These are phyloP conservation scores for Neocatenulostroma microsporum DNA, from an alignment of 2,329 filamentous ascomycete genomes.

Conservation along the genomic window DNA sequence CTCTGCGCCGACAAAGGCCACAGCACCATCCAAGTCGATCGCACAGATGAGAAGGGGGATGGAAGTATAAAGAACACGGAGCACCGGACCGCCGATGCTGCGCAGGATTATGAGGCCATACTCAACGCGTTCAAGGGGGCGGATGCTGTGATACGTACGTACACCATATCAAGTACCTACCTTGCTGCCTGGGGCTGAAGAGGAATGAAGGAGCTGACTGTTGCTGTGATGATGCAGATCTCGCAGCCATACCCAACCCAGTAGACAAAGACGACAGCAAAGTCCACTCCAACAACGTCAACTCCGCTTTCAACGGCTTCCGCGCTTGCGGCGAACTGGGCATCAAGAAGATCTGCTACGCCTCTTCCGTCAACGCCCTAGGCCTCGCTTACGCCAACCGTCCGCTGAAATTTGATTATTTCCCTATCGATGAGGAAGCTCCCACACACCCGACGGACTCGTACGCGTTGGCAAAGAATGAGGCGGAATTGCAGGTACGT, in stretches of 20 bases:
- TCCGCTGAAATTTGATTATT: slow-evolving; percentile 31
- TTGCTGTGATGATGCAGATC: too few relatives aligned
- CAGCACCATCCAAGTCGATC: slow-evolving; percentile 30
- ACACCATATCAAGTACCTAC: too few relatives aligned
- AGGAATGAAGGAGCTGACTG: too few relatives aligned
- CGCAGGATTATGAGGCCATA: slow-evolving; percentile 28
- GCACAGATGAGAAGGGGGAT: slow-evolving; percentile 18
- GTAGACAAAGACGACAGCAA: slow-evolving; percentile 26
- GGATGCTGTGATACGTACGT: slow-evolving; percentile 34
- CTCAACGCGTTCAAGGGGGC: slow-evolving; percentile 29
- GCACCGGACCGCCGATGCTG: slow-evolving; percentile 29
- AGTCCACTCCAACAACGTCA: slow-evolving; percentile 34
- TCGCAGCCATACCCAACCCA: slow-evolving; percentile 33
- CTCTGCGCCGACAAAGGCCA: slow-evolving; percentile 28
- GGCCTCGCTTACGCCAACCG: slow-evolving; percentile 33
- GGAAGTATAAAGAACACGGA: slow-evolving; percentile 26
- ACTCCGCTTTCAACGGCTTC: slow-evolving; percentile 33
- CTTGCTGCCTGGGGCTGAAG: too few relatives aligned
- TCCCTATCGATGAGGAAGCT: slow-evolving; percentile 33
- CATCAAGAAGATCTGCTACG: slow-evolving; percentile 32
- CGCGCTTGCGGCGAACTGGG: slow-evolving; percentile 30
- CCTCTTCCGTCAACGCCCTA: slow-evolving; percentile 33
- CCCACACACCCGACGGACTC: slow-evolving; percentile 29
- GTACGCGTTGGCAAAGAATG: slow-evolving; percentile 32
- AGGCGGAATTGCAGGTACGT: slow-evolving; percentile 31